These are phyloP conservation scores for Trametes villosa DNA, from an alignment of 768 basidiomycete genomes.

Conservation along the genomic window DNA sequence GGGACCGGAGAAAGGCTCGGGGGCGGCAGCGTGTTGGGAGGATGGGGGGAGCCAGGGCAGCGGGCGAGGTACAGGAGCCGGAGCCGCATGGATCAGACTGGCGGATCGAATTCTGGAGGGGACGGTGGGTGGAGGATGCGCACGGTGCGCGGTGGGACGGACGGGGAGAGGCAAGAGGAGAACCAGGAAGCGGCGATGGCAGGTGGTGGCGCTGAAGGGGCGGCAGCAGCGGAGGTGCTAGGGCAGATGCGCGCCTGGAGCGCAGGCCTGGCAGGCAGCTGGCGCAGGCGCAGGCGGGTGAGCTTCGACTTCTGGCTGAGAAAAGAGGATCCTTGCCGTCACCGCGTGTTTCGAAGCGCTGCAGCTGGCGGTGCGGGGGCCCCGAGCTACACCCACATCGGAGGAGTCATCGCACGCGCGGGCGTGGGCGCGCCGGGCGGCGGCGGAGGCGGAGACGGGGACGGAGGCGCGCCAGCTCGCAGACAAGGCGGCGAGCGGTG, in stretches of 20 bases:
- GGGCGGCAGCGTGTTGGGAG: slow-evolving; percentile 3
- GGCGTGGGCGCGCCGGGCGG: background rate
- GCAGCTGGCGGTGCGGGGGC: background rate
- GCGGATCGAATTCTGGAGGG: background rate
- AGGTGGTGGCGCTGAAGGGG: background rate
- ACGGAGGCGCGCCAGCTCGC: background rate
- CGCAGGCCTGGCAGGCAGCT: no score
- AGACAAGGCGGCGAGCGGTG: background rate
- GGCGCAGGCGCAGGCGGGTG: no score
- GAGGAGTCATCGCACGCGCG: background rate
- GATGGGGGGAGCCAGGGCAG: background rate
- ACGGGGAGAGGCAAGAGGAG: background rate
- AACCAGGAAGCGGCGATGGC: background rate
- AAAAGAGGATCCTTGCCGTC: slow-evolving; percentile 20
- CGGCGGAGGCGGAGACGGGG: background rate
- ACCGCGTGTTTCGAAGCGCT: slow-evolving; percentile 18
- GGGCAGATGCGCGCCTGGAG: background rate
- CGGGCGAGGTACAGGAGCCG: slow-evolving; percentile 12
- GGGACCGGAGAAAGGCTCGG: slow-evolving; percentile 12
- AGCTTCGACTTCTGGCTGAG: slow-evolving; percentile 22
- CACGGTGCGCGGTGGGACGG: background rate
- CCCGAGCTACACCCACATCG: background rate
- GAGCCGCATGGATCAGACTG: slow-evolving; percentile 25
- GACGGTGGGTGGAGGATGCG: background rate
- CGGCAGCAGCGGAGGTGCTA: background rate